A percentile compares a stretch with the other conserved stretches of the same genome.
Conservation (phyloP, 192 early-diverging fungal genomes). For the Dimargaris xerosporica region DNA sequence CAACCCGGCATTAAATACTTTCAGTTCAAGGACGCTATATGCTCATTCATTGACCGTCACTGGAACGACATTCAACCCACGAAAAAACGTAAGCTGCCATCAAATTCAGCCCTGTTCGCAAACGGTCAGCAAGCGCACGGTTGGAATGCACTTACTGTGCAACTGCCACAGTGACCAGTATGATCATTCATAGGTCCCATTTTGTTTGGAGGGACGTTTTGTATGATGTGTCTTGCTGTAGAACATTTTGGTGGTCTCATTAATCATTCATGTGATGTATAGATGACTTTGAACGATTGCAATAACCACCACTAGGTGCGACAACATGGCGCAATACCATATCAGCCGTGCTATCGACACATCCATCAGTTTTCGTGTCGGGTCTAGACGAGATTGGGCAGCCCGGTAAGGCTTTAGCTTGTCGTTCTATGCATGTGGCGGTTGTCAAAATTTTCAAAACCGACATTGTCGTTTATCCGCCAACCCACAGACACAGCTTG, state of each 20-base stretch:
- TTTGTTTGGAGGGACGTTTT: not conserved
- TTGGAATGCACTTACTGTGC: too few species aligned
- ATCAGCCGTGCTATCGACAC: conserved; percentile 65
- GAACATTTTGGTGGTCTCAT: not conserved
- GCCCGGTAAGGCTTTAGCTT: conserved; percentile 33
- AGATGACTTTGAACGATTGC: not conserved
- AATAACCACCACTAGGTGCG: conserved; percentile 24
- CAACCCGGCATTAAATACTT: conserved; percentile 48
- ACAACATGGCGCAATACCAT: conserved; percentile 79
- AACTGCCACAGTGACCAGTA: conserved; percentile 13
- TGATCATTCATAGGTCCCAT: not conserved
- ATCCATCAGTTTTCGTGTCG: conserved; percentile 53
- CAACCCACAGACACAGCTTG: not conserved
- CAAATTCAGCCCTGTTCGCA: too few species aligned
- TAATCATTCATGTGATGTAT: not conserved
- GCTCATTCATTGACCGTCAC: conserved; percentile 52
- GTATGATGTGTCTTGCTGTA: not conserved
- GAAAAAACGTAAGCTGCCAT: conserved; percentile 31
- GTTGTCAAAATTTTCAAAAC: not conserved
- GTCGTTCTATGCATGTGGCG: not conserved
- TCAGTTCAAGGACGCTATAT: conserved; percentile 69
- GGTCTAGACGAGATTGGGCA: conserved; percentile 55
- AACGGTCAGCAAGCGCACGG: too few species aligned
- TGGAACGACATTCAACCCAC: conserved; percentile 59
- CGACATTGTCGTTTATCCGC: not conserved